Conservation (phyloP, 78 protist genomes). For the Dictyostelium purpureum region DNA sequence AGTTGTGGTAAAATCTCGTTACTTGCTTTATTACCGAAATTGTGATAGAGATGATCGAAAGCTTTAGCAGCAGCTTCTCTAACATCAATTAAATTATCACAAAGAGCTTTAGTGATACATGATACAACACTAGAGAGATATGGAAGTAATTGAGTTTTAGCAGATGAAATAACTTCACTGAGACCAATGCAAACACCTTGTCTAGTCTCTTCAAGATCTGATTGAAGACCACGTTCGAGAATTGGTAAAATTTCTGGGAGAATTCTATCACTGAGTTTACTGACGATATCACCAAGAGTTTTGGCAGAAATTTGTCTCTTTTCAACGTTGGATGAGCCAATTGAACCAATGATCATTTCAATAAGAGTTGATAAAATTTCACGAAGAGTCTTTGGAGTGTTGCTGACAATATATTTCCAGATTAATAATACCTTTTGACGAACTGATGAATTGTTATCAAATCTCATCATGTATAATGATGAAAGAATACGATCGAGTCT, state of each 20-base stretch:
- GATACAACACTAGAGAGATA: slow-evolving; percentile 60
- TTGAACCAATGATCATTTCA: slow-evolving; percentile 73
- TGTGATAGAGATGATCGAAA: slow-evolving; percentile 77
- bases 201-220: slow-evolving; percentile 51
- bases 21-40: slow-evolving; percentile 72
- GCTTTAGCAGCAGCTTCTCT: slow-evolving; percentile 89
- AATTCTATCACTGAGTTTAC: slow-evolving; percentile 90
- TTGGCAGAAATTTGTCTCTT: slow-evolving; percentile 83
- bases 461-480: slow-evolving; percentile 89
- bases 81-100: slow-evolving; percentile 86
- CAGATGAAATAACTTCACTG: slow-evolving; percentile 86
- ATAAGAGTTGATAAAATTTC: slow-evolving; percentile 85
- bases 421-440: slow-evolving; percentile 86
- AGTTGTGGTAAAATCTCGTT: slow-evolving; percentile 87
- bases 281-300: slow-evolving; percentile 94
- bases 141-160: slow-evolving; percentile 61
- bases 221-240: slow-evolving; percentile 73
- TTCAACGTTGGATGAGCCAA: slow-evolving; percentile 71
- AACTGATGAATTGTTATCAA: slow-evolving; percentile 82
- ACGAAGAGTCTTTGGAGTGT: slow-evolving; percentile 89
- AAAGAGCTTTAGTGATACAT: slow-evolving; percentile 87
- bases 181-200: slow-evolving; percentile 94
- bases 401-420: slow-evolving; percentile 92
- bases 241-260: slow-evolving; percentile 88
- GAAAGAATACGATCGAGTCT: slow-evolving; percentile 82